Base-by-base conservation (phyloP, 129 eudicot species). In the Flaveria bidentis region DNA sequence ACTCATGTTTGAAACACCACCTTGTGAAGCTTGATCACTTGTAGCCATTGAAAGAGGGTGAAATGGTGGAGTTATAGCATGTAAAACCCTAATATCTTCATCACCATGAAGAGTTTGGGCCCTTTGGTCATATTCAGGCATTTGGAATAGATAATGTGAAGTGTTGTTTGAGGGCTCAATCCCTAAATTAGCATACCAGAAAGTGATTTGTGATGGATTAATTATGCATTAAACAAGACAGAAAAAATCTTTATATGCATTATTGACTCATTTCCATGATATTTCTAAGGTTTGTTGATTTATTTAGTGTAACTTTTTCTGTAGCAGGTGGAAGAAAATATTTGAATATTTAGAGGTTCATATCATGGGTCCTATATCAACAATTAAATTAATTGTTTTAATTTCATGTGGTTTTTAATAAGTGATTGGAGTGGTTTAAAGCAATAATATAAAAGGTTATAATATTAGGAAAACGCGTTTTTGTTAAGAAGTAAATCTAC, bases 401-500 rank as follows among this genome's bases (percentile, higher is more conserved):
- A 63, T 72, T 64, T 57, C 69, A 9, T 28, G 81, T 26, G 46
- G 51, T 52, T 78, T 69, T 57, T 50, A 53, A 72, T 12, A 72
- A 36, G 75, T 80, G 83, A 80, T 80, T 80, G 83, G 75, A 73
- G 83, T 73, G 74, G 83, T 71, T 63, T 67, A 77, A 46, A 77
- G 20, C 30, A 55, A 33, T 50, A 73, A 30, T 53, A 39, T 33
- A 73, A 67, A 50, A 26, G 42, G 69, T 36, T 73, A 73, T 73
- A 73, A 73, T 53, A 65, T 47, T 1, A 17, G 10, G 75, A 80
- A 80, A 73, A 56, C 79, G 83, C 79, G 83, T 80, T 80, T 60
- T 36, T 6, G 57, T 6, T 61, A 33, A 22, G 44, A 51, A 47
- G 47, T 30, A 47, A 73, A 63, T 30, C 16, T 14, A 42, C 46